phyloP scores from a whole-genome alignment of 2,329 filamentous ascomycete genomes.

The Penicillium vulpinum region DNA sequence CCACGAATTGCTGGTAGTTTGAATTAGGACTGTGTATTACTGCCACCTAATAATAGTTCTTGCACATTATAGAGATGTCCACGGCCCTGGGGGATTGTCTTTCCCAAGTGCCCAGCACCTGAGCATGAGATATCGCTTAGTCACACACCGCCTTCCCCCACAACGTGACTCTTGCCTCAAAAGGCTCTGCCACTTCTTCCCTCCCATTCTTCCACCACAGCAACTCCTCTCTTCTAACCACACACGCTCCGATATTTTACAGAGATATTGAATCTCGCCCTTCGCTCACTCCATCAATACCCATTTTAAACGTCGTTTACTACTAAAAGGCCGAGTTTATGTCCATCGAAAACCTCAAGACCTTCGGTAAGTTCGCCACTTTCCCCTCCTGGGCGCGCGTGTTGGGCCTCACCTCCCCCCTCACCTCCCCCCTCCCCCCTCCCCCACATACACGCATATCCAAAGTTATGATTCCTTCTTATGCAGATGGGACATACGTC shows the following conservation, averaged over 20 bases:
- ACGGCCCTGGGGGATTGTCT: not conserved
- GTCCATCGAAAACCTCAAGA: slow-evolving; percentile 99
- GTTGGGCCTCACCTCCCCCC: not conserved
- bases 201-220: slow-evolving; percentile 32
- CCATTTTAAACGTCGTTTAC: slow-evolving; percentile 48
- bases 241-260: slow-evolving; percentile 24
- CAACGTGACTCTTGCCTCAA: slow-evolving; percentile 34
- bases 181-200: slow-evolving; percentile 37
- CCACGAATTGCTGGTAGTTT: not conserved
- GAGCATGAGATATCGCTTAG: slow-evolving; percentile 24
- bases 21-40: not conserved
- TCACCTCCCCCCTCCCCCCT: no score
- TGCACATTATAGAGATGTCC: slow-evolving; percentile 1
- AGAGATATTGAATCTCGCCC: slow-evolving; percentile 38
- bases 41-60: not conserved
- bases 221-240: slow-evolving; percentile 16
- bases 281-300: slow-evolving; percentile 32
- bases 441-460: slow-evolving; percentile 9
- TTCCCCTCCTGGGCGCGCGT: slow-evolving; percentile 24
- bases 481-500: not conserved
- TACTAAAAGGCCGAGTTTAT: slow-evolving; percentile 80
- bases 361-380: slow-evolving; percentile 70
- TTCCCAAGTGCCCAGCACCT: no score
- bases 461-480: not conserved
- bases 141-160: slow-evolving; percentile 39